Percentiles rank a stretch among this genome's conserved stretches.
Conservation (phyloP, 768 basidiomycete species). For the Suillus subalutaceus region DNA sequence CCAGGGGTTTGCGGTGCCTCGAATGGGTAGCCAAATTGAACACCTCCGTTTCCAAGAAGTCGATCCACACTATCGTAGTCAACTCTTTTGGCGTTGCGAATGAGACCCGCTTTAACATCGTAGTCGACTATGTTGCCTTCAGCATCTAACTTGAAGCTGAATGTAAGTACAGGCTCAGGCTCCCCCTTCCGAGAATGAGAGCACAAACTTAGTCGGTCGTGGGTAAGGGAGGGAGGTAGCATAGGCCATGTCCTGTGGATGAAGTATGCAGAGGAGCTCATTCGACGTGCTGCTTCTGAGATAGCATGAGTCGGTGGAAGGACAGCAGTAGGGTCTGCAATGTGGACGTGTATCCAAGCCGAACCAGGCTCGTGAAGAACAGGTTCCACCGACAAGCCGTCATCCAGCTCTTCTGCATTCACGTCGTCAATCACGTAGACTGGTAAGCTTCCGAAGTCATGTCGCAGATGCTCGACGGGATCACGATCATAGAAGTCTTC, state of each 20-base stretch:
- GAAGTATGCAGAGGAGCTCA: conserved; percentile 63
- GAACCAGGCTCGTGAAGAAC: conserved; percentile 58
- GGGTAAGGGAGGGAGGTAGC: conserved; percentile 63
- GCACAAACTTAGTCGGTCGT: conserved; percentile 55
- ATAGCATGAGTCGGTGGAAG: conserved; percentile 73
- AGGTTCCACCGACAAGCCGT: conserved; percentile 85
- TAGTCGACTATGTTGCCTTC: conserved; percentile 71
- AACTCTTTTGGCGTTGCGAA: conserved; percentile 66
- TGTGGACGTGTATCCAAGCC: conserved; percentile 86
- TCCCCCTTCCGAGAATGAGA: conserved; percentile 30
- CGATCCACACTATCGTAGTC: conserved; percentile 72
- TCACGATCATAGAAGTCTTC: conserved; percentile 70
- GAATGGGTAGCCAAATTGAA: conserved; percentile 26
- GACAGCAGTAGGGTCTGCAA: conserved; percentile 88
- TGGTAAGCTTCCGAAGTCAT: conserved; percentile 81
- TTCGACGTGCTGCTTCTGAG: conserved; percentile 56
- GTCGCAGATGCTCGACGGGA: conserved; percentile 68
- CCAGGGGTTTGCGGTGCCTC: conserved; percentile 11
- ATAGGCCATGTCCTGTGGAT: conserved; percentile 67
- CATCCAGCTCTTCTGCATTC: conserved; percentile 85
- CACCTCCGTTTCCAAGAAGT: conserved; percentile 37
- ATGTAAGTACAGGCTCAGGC: conserved; percentile 69
- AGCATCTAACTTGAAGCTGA: conserved; percentile 71
- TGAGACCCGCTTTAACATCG: conserved; percentile 68
- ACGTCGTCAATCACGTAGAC: conserved; percentile 89